Evolutionary conservation across 257 asterid genomes (phyloP).

Genomic region (Plantago elongata): DNA sequence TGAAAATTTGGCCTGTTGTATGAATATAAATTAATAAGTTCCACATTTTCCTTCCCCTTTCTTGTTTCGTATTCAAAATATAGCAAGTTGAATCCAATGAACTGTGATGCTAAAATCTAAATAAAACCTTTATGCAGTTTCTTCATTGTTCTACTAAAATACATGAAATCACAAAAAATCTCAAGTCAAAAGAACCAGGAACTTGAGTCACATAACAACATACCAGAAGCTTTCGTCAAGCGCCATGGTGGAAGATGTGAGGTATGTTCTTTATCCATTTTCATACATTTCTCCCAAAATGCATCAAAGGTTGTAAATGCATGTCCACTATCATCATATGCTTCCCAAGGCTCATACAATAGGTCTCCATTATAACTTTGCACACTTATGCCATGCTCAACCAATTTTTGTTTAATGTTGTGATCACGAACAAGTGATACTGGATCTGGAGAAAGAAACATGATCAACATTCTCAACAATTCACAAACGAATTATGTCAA

Average conservation of each 20-base stretch:
- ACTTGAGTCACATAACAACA: not conserved
- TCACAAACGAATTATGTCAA: not conserved
- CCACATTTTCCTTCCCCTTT: not conserved
- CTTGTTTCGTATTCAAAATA: not conserved
- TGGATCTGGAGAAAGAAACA: slow-evolving; percentile 51
- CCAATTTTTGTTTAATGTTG: slow-evolving; percentile 62
- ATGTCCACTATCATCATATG: slow-evolving; percentile 52
- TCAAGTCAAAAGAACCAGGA: too few species aligned
- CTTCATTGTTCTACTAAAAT: too few species aligned
- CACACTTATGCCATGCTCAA: slow-evolving; percentile 59
- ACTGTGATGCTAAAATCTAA: not conserved
- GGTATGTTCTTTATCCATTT: slow-evolving; percentile 47
- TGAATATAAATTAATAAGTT: not conserved
- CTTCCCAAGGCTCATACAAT: slow-evolving; percentile 90
- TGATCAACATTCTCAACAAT: slow-evolving; percentile 2
- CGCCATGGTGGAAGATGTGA: slow-evolving; percentile 75
- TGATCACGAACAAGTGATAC: slow-evolving; percentile 92
- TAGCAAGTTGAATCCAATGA: not conserved
- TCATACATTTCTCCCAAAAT: slow-evolving; percentile 72
- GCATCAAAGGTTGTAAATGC: slow-evolving; percentile 58
- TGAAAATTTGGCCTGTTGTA: slow-evolving; percentile 41
- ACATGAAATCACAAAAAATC: too few species aligned
- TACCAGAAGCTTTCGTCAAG: slow-evolving; percentile 55
- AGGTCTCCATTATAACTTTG: slow-evolving; percentile 73
- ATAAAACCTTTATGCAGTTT: too few species aligned